phyloP scores from a whole-genome alignment of 208 protist species.

The Leishmania tropica region DNA sequence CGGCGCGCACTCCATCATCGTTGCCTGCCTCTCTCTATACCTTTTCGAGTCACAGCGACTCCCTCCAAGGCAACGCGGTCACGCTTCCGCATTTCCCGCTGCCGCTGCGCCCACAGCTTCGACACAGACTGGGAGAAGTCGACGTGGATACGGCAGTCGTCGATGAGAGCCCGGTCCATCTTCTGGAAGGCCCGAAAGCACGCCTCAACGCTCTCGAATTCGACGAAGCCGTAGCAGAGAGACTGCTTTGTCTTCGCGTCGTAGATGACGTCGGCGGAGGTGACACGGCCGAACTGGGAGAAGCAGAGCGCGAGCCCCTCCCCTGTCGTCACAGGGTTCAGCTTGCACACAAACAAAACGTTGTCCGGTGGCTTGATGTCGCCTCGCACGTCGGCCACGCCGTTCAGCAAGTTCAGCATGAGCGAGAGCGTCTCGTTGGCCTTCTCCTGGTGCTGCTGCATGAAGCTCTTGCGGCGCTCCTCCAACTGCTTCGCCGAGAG shows the following conservation, averaged over 20 bases:
- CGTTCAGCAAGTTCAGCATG: conserved; percentile 96
- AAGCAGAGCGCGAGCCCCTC: conserved; percentile 97
- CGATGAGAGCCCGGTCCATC: conserved; percentile 98
- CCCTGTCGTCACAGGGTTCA: conserved; percentile 96
- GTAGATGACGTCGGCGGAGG: conserved; percentile 79
- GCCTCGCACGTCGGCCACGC: conserved; percentile 89
- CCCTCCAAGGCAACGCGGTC: conserved; percentile 6
- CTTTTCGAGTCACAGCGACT: background rate
- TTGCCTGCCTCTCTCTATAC: background rate
- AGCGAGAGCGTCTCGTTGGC: conserved; percentile 74
- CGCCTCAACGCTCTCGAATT: conserved; percentile 93
- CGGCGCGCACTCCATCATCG: background rate
- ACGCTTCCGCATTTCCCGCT: conserved; percentile 60
- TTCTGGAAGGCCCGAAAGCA: conserved; percentile 95
- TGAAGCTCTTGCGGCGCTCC: conserved; percentile 21
- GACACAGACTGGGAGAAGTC: conserved; percentile 97
- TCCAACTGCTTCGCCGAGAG: conserved; percentile 28
- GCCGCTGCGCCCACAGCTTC: conserved; percentile 81
- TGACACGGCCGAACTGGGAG: conserved; percentile 94
- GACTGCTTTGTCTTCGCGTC: conserved; percentile 78
- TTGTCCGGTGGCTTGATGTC: conserved; percentile 97
- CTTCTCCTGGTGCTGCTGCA: conserved; percentile 58
- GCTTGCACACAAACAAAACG: conserved; percentile 99
- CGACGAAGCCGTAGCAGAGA: conserved; percentile 98
- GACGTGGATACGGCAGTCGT: conserved; percentile 98